Evolutionary conservation across 2,329 filamentous ascomycete genomes (phyloP), one percentile per base, ranked within the genome.

Genomic region (Bipolaris oryzae): DNA sequence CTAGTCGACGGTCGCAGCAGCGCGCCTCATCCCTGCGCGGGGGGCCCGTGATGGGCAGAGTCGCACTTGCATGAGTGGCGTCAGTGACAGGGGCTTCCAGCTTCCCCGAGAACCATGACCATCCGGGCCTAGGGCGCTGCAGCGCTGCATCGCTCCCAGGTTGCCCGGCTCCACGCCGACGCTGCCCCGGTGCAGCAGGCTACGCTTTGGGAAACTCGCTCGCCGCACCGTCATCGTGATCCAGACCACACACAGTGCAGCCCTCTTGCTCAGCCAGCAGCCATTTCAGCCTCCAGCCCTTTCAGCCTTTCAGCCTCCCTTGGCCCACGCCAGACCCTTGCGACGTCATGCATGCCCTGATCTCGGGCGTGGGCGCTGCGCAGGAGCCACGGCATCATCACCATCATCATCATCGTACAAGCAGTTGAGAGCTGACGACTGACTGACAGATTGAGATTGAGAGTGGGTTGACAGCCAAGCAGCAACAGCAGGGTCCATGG

Each of bases 1-100:
- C 53, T 59, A 58, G 58, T 45, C 54, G 50, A 58, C 51, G 54
- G 25, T 54, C 50, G 45, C 48, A 16, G 41, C 50, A 34, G 11
- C 16, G 16, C 44, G 28, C 43, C 25, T 28, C 25, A 57, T 54
- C 55, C 54, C 44, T 53, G 55, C 34, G 23, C 13, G 21, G 38
- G 55, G 50, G 56, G 51, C 56, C 56, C 46, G 52, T 55, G 52
- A 54, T 56, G 57, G 57, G 44, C 53, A 39, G 41, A 31, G 51
- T 47, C 18, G 47, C 53, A 45, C 56, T 57, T 55, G 56, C 51
- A 58, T 50, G 43, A 49, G 55, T 57, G 50, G 55, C 55, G 55
- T 57, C 45, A 57, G 58, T 62, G 62, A 65, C 65, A 61, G 64
- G 56, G 60, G 53, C 48, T 61, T 39, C 44, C 54, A 57, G 56